phyloP scores from a whole-genome alignment of 139 green algal species.

The Gonium pectorale region DNA sequence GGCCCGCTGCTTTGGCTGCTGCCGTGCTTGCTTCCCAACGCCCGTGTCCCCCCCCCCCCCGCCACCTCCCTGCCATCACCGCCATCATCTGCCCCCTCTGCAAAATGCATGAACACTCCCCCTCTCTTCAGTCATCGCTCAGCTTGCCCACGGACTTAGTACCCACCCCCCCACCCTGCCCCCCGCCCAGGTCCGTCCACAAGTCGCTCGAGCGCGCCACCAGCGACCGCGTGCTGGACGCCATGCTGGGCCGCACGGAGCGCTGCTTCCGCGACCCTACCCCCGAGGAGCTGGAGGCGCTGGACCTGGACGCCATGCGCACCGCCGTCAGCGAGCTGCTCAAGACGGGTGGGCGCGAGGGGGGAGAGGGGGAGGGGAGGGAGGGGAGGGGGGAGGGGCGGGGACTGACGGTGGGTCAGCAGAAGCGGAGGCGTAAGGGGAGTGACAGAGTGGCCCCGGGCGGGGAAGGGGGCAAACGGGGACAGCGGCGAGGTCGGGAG shows the following conservation, averaged over 20 bases:
- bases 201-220: slow-evolving; percentile 94
- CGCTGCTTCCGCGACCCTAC: slow-evolving; percentile 87
- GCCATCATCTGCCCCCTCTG: no score
- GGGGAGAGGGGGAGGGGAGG: background rate
- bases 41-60: no score
- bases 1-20: no score
- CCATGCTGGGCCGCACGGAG: slow-evolving; percentile 87
- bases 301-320: slow-evolving; percentile 85
- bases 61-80: no score
- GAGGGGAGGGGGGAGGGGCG: background rate
- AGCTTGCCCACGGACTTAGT: no score
- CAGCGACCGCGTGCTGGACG: slow-evolving; percentile 81
- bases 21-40: no score
- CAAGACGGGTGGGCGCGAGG: slow-evolving; percentile 64
- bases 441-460: no score
- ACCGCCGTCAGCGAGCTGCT: slow-evolving; percentile 79
- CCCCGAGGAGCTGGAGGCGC: slow-evolving; percentile 86
- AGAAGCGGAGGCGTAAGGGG: no score
- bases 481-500: no score
- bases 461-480: no score
- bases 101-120: no score
- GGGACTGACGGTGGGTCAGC: no score
- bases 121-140: background rate
- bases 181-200: slow-evolving; percentile 64
- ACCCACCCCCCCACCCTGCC: background rate